These are phyloP conservation scores for Bryum argenteum DNA, from an alignment of 225 moss, liverwort and hornwort genomes.

Conservation along the genomic window DNA sequence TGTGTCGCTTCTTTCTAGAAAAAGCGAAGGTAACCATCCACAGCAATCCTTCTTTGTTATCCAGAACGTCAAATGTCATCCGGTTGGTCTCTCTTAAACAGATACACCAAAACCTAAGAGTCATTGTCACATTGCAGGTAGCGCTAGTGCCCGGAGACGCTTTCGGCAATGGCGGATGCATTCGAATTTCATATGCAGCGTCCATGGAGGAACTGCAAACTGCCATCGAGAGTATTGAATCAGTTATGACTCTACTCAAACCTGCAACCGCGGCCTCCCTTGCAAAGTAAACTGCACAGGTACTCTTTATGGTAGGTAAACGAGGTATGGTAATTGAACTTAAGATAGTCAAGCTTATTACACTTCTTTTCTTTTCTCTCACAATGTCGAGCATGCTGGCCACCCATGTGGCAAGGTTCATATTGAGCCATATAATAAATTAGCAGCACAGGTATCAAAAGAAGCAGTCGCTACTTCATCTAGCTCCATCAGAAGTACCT, in stretches of 20 bases:
- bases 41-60: background rate
- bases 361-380: background rate
- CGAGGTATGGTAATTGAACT: constrained; percentile 9
- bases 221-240: constrained; percentile 79
- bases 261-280: constrained; percentile 45
- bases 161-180: constrained; percentile 82
- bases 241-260: constrained; percentile 69
- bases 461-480: constrained; percentile 4
- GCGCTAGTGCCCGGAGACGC: constrained; percentile 97
- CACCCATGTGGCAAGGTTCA: background rate
- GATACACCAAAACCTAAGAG: background rate
- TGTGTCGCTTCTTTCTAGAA: constrained; percentile 94
- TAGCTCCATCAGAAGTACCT: background rate
- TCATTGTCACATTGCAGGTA: constrained; percentile 56
- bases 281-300: constrained; percentile 36
- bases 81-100: background rate
- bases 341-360: constrained; percentile 9
- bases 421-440: constrained; percentile 1
- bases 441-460: background rate
- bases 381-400: background rate
- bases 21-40: constrained; percentile 67
- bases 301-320: constrained; percentile 26
- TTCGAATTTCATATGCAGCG: constrained; percentile 94
- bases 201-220: constrained; percentile 77
- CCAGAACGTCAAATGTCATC: background rate